These are phyloP conservation scores for Venturiaceae sp. DNA, from an alignment of 2,329 filamentous ascomycete genomes.

Conservation along the genomic window DNA sequence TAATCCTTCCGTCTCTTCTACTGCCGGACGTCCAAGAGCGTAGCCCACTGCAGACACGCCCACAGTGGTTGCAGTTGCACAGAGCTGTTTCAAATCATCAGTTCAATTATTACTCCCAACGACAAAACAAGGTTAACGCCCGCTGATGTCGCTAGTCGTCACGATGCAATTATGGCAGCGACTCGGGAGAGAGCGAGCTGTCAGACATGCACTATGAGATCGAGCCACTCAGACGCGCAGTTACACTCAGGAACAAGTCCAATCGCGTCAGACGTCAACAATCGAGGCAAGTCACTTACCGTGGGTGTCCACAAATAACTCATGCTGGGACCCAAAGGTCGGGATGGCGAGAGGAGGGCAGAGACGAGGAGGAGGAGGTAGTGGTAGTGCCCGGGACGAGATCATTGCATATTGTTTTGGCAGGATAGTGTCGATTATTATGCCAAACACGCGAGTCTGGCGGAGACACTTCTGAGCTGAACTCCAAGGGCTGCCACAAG, in stretches of 20 bases:
- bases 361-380: slow-evolving; percentile 9
- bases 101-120: neutral
- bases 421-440: neutral
- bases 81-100: slow-evolving; percentile 35
- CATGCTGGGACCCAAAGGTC: slow-evolving; percentile 7
- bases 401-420: neutral
- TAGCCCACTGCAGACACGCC: slow-evolving; percentile 50
- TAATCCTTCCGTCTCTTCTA: neutral
- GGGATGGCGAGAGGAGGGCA: slow-evolving; percentile 9
- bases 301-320: slow-evolving; percentile 7
- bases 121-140: neutral
- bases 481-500: neutral
- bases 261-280: neutral
- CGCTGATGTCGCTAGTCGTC: neutral
- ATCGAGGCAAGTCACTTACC: slow-evolving; percentile 1
- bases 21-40: slow-evolving; percentile 43
- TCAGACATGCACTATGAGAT: neutral
- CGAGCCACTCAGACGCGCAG: neutral
- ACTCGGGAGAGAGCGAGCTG: neutral
- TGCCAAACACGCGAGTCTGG: neutral
- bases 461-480: neutral
- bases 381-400: neutral
- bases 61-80: slow-evolving; percentile 51
- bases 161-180: neutral
- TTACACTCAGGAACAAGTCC: neutral